Base-by-base conservation (phyloP, 768 basidiomycete genomes). In the Lentinula raphanica region DNA sequence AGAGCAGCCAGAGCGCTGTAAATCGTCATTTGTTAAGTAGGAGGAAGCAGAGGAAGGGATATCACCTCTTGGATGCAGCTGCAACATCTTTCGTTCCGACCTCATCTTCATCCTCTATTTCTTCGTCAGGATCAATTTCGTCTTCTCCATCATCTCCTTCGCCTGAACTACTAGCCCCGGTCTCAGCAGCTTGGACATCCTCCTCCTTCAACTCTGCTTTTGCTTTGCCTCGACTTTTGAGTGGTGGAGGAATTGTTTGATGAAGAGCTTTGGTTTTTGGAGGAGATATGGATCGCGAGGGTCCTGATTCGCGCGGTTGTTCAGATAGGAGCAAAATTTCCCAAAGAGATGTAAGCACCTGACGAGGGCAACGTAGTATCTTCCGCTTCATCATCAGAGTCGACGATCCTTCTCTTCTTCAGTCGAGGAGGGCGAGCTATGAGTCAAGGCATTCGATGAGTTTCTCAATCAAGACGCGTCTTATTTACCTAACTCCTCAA, bases 1-100 rank as follows among this genome's bases (percentile, higher is more conserved):
- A 91, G 69, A 8, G 81, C 87, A 39, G 81, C 82, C 66, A 90
- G 81, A n/a, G 84, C 90, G 71, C 92, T 87, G 58, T 40, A 21
- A 25, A 53, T 11, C 6, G 39, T 50, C 2, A 50, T 32, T 8
- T 38, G 19, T 17, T 13, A n/a, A 25, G 27, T 27, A 4, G 17
- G 7, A 31, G 13, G 13, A 5, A 17, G n/a, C 31, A 3, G 19
- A 40, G 31, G 25, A 28, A 21, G 4, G n/a, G 49, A 35, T 57
- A 77, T 54, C 62, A 90, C 93, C 76, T 84, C 66, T 90, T 88
- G 0, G 85, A 83, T 3, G 86, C 84, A 12, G 74, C 71, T 35
- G 68, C 72, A 42, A 67, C 74, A 53, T 73, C 67, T 45, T 68
- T 67, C 25, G 69, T 71, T 54, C 66, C 69, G 3, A 65, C 67